Percentiles rank a stretch among this genome's conserved stretches.
These are phyloP conservation scores for Monascus ruber DNA, from an alignment of 2,329 filamentous ascomycete species.

Conservation along the genomic window DNA sequence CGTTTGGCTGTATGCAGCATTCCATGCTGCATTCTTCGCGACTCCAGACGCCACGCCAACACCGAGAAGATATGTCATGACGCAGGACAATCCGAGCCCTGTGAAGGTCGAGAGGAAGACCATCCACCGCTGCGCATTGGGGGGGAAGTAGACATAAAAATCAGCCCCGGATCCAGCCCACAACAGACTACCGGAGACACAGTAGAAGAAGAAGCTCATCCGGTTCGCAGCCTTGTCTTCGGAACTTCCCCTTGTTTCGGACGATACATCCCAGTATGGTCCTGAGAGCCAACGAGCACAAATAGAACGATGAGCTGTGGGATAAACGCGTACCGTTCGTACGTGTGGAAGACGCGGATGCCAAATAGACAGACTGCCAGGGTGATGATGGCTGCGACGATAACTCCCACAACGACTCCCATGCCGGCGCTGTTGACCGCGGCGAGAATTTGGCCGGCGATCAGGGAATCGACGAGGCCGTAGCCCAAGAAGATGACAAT, in stretches of 20 bases:
- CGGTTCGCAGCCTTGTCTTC: slow-evolving; percentile 9
- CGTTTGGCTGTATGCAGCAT: slow-evolving; percentile 14
- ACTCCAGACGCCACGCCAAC: slow-evolving; percentile 23
- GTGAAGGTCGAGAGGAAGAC: slow-evolving; percentile 20
- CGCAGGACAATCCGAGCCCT: slow-evolving; percentile 16
- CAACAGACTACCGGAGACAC: slow-evolving; percentile 14
- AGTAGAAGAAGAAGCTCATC: slow-evolving; percentile 15
- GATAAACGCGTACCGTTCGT: slow-evolving; percentile 23
- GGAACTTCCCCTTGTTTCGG: neutral
- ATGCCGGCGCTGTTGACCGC: slow-evolving; percentile 17
- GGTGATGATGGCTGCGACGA: slow-evolving; percentile 16
- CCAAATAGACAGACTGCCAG: slow-evolving; percentile 17
- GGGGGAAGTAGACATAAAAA: slow-evolving; percentile 26
- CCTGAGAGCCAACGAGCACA: slow-evolving; percentile 22
- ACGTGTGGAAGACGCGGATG: slow-evolving; percentile 21
- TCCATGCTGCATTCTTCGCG: slow-evolving; percentile 15
- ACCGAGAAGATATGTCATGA: slow-evolving; percentile 19
- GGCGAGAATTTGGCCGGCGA: slow-evolving; percentile 23
- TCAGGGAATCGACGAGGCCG: slow-evolving; percentile 22
- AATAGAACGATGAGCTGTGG: slow-evolving; percentile 23
- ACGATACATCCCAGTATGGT: slow-evolving; percentile 13
- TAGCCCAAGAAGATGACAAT: slow-evolving; percentile 24
- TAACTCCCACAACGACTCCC: slow-evolving; percentile 17
- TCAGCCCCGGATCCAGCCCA: slow-evolving; percentile 17
- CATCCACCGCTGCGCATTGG: slow-evolving; percentile 6